Conservation (phyloP, 352 stramenopile genomes). For the Pythium pectinolyticum region DNA sequence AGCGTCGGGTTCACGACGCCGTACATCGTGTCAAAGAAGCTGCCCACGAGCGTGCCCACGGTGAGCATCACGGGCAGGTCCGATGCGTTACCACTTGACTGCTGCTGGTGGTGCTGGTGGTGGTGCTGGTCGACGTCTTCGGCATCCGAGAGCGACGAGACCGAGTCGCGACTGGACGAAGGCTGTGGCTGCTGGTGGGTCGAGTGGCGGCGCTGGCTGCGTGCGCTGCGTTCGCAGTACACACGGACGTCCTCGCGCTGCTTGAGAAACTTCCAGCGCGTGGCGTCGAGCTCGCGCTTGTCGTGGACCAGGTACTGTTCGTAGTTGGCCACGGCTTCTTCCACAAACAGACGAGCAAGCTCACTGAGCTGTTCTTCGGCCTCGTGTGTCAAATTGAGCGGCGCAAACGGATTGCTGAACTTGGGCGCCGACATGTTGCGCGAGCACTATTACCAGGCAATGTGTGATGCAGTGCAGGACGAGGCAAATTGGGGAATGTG, state of each 20-base stretch:
- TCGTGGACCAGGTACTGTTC: constrained; percentile 35
- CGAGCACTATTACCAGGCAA: no score
- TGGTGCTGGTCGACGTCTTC: constrained; percentile 7
- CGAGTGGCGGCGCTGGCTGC: no score
- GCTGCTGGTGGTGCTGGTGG: constrained; percentile 1
- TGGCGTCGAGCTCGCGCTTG: constrained; percentile 38
- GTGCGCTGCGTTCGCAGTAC: constrained; percentile 19
- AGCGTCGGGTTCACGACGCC: constrained; percentile 44
- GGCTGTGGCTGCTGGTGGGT: no score
- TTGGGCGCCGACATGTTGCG: constrained; percentile 30
- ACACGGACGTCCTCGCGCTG: constrained; percentile 33
- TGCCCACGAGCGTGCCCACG: constrained; percentile 40
- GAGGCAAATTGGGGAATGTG: no score
- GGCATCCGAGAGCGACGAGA: constrained; percentile 3
- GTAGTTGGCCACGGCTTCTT: constrained; percentile 48
- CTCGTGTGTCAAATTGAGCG: constrained; percentile 39
- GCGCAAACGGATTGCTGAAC: constrained; percentile 41
- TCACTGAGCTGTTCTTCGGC: constrained; percentile 41
- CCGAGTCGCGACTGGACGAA: background rate
- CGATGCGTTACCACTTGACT: constrained; percentile 15
- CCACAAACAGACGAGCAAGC: constrained; percentile 40
- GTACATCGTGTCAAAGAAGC: constrained; percentile 54
- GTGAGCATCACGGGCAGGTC: constrained; percentile 38
- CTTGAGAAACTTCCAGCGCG: constrained; percentile 54
- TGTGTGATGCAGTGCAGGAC: no score